phyloP scores from a whole-genome alignment of 352 stramenopile species.

The Thraustotheca clavata region DNA sequence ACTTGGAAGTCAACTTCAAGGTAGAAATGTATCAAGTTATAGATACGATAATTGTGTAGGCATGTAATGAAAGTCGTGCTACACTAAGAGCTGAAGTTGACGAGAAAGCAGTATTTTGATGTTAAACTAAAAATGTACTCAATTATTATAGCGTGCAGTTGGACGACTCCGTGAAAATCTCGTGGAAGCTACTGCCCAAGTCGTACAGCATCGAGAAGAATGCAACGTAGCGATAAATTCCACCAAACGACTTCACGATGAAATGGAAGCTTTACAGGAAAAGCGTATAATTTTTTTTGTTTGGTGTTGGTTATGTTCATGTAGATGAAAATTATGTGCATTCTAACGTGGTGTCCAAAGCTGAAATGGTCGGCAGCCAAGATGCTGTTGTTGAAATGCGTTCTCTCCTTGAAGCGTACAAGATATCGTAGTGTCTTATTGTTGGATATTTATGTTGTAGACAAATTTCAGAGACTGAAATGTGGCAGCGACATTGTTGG shows the following conservation, averaged over 20 bases:
- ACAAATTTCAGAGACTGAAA: constrained; percentile 64
- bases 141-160: constrained; percentile 6
- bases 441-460: too few relatives aligned
- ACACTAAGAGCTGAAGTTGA: constrained; percentile 4
- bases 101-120: constrained; percentile 4
- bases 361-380: constrained; percentile 12
- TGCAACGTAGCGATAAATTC: not conserved
- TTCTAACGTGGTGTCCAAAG: constrained; percentile 13
- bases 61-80: not conserved
- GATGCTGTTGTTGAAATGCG: constrained; percentile 18
- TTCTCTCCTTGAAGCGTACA: constrained; percentile 4
- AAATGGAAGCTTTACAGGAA: not conserved
- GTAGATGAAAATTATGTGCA: constrained; percentile 14
- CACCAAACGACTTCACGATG: not conserved
- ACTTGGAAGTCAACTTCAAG: not conserved
- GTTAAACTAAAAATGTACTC: not conserved
- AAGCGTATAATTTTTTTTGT: not conserved
- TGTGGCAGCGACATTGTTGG: constrained; percentile 71
- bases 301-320: not conserved
- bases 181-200: not conserved
- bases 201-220: not conserved
- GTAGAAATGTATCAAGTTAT: constrained; percentile 5
- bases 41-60: constrained; percentile 7
- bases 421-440: not conserved
- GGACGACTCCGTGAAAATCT: not conserved